Evolutionary conservation across 495 filamentous ascomycete species (phyloP), one percentile per base, ranked within the genome.

Genomic region (Daldinia caldariorum): DNA sequence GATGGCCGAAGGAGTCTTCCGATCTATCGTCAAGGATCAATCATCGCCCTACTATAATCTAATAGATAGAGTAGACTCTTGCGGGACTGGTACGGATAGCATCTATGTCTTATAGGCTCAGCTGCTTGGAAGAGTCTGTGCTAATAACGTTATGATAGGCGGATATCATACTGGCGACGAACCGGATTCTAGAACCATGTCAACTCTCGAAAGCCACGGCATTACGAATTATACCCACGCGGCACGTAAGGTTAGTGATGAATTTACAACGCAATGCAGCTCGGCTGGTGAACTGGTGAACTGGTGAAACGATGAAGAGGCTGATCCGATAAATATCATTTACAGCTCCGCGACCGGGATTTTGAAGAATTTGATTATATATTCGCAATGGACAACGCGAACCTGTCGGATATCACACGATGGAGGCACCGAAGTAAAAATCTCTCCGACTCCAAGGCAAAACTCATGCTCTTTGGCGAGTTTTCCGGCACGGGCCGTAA

Each of bases 1-100:
- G 3, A 98, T 99, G 95, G 93, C 94, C 35, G 94, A 97, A 83
- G 95, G 90, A 43, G 91, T 95, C 66, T 97, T 99, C 83, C 88
- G 87, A 38, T 86, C 88, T 31, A 78, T 96, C 6, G 87, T 88
- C n/a, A 79, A 83, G 64, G 79, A 84, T 63, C 75, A 79, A 41
- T 74, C 78, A 58, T 77, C 85, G 47, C 77, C 81, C 57, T 83
- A 88, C 80, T 74, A 85, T 82, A 75, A 73, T 51, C 83, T 88
- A 14, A 87, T 97, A 69, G 79, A 81, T 13, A 82, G 83, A 41
- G 90, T 97, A 45, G 95, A 97, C 79, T 96, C 92, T 10, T 93
- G 91, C 74, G 95, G 95, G 38, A 99, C 94, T 22, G 91, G 78
- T 80, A 62, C 29, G 72, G n/a, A 53, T 31, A 32, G 10, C 12